phyloP scores from a whole-genome alignment of 2,329 filamentous ascomycete species.

The Botrytis elliptica region DNA sequence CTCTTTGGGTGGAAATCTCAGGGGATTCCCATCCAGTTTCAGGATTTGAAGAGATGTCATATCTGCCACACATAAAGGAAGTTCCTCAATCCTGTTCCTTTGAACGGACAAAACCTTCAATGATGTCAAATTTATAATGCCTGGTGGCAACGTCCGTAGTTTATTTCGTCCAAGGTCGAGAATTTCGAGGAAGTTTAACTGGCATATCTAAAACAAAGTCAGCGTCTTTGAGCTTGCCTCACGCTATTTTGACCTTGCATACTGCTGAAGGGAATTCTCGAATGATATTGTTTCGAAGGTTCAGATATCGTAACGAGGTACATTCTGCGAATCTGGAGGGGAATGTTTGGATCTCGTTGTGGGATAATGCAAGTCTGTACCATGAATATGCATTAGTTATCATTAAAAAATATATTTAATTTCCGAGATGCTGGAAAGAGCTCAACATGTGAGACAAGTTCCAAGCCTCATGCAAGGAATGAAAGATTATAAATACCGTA shows the following conservation, averaged over 20 bases:
- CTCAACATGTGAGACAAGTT: conserved; percentile 3
- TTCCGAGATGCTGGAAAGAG: neutral
- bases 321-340: conserved; percentile 72
- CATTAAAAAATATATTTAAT: neutral
- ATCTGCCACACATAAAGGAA: conserved; percentile 81
- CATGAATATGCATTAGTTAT: conserved; percentile 33
- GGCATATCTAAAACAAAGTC: conserved; percentile 64
- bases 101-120: conserved; percentile 86
- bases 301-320: conserved; percentile 74
- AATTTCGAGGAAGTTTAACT: conserved; percentile 84
- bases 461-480: conserved; percentile 19
- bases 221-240: conserved; percentile 17
- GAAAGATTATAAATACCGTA: conserved; percentile 34
- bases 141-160: conserved; percentile 72
- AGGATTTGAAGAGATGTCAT: conserved; percentile 87
- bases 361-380: conserved; percentile 71
- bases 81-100: conserved; percentile 80
- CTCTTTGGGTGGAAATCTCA: conserved; percentile 74
- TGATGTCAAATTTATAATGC: conserved; percentile 77
- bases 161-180: conserved; percentile 89
- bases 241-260: conserved; percentile 39
- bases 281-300: conserved; percentile 74
- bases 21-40: conserved; percentile 85
- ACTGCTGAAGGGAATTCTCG: conserved; percentile 64
- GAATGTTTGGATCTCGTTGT: conserved; percentile 71